Conservation (phyloP, 2,329 filamentous ascomycete species). For the Trichoderma guizhouense region DNA sequence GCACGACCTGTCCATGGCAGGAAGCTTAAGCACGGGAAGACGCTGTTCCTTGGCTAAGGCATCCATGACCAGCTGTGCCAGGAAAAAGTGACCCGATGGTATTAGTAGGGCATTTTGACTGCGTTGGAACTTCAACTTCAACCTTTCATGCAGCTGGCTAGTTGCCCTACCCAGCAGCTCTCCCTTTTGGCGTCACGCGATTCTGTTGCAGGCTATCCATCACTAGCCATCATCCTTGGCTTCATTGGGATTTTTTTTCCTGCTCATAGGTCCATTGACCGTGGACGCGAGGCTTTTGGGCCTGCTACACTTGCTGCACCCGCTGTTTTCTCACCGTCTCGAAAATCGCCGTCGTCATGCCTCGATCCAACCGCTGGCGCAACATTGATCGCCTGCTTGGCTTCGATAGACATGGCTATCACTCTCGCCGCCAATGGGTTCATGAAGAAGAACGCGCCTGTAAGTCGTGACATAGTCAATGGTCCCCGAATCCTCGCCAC, state of each 20-base stretch:
- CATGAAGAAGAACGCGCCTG: constrained; percentile 45
- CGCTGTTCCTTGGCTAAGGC: constrained; percentile 6
- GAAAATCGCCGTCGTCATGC: constrained; percentile 5
- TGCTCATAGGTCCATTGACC: background rate
- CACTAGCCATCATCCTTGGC: background rate
- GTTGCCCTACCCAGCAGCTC: background rate
- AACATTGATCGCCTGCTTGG: constrained; percentile 32
- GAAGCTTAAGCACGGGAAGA: constrained; percentile 8
- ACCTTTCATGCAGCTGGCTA: background rate
- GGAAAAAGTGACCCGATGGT: background rate
- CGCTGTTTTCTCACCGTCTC: constrained; percentile 11
- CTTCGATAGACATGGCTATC: constrained; percentile 23
- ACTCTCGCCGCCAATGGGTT: constrained; percentile 34
- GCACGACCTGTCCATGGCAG: constrained; percentile 1
- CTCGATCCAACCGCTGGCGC: constrained; percentile 26
- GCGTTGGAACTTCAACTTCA: background rate
- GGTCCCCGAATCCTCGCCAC: background rate
- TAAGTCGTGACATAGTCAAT: constrained; percentile 29
- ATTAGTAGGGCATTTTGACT: background rate
- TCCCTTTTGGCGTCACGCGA: background rate
- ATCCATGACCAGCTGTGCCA: background rate
- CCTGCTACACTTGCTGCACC: background rate
- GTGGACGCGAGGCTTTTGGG: background rate
- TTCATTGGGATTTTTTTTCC: background rate
- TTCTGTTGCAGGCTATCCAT: background rate